Evolutionary conservation across 345 rosid genomes (phyloP), one percentile per base, ranked within the genome.

Genomic region (Chamaenerion angustifolium): DNA sequence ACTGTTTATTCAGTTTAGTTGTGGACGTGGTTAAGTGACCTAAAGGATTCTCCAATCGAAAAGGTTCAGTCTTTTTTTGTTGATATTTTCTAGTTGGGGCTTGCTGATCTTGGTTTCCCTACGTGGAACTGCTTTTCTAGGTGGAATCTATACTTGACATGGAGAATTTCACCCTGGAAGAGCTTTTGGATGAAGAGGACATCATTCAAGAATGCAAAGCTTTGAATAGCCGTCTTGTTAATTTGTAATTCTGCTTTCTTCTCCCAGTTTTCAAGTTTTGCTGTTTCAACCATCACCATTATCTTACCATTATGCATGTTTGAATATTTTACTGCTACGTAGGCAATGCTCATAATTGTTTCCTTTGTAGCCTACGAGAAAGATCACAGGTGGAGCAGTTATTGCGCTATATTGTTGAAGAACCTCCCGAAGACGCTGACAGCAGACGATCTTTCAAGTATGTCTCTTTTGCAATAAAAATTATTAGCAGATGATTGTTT

Each of bases 181-280:
- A 88, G 80, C 95, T 93, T 66, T 69, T 93, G 59, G 97, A 93
- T 31, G 99, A 93, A 77, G 99, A 93, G 78, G 99, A 93, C 65
- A 82, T 88, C 64, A 88, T 93, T 54, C 99, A 93, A 73, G 99
- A 93, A 66, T 93, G 99, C 97, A 93, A 88, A 71, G 97, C 88
- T 40, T 70, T 93, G 58, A 93, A 93, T 65, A 82, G 85, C 55
- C 95, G 99, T 16, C 97, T 93, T 31, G 85, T 93, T n/a, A 83
- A 85, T 51, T 93, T 85, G 99, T 93, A n/a, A 35, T 10, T 50
- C 16, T 3, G 16, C 12, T 7, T 11, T 14, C 54, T 31, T 27
- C 1, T 23, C 6, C 7, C 37, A 21, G 3, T 31, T 31, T 31
- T 31, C 8, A 1, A 31, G 8, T 31, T 31, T 1, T 31, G 5